Evolutionary conservation across 768 basidiomycete genomes (phyloP), one percentile per base, ranked within the genome.

Genomic region (Calocera cornea): DNA sequence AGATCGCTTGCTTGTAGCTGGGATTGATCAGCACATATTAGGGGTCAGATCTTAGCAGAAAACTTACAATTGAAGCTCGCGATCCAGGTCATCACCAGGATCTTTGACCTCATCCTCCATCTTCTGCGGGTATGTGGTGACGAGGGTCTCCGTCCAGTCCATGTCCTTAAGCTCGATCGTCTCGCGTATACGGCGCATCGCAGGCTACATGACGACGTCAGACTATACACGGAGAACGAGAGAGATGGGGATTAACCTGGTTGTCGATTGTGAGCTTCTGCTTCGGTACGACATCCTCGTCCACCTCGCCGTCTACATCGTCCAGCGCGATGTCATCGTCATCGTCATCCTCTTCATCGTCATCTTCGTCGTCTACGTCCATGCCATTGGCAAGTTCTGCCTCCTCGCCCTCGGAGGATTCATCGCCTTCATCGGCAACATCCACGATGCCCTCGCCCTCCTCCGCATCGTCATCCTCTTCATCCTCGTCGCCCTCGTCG

Each of bases 1-100:
- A 87, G 0, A 98, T 80, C 2, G 95, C 94, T 78, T 97, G 90
- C 76, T 97, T 97, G 80, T 97, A 97, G 78, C 95, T 98, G 73
- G 1, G 36, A 64, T 36, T 31, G 64, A 17, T 24, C 50, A 67
- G 67, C 34, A 16, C 16, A 31, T 24, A 66, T 14, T 44, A 34
- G 38, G 41, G 54, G 36, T 38, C 2, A 44, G 64, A 64, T n/a
- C 12, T 14, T 31, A 65, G 54, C 41, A 41, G 31, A 34, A 36
- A 8, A 81, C 91, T 69, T 76, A 98, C 94, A 99, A 97, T 19
- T 92, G 90, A 47, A 97, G 84, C 78, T 99, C 97, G 68, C 97
- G 89, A 71, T 91, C 89, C 29, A 99, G 81, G 76, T 98, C 95
- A 76, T 94, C 89, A 65, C 89, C 77, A 29, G 92, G 86, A 70